phyloP scores from a whole-genome alignment of 202 grass and related monocot genomes.

The Bolboschoenoplectus hybrid region DNA sequence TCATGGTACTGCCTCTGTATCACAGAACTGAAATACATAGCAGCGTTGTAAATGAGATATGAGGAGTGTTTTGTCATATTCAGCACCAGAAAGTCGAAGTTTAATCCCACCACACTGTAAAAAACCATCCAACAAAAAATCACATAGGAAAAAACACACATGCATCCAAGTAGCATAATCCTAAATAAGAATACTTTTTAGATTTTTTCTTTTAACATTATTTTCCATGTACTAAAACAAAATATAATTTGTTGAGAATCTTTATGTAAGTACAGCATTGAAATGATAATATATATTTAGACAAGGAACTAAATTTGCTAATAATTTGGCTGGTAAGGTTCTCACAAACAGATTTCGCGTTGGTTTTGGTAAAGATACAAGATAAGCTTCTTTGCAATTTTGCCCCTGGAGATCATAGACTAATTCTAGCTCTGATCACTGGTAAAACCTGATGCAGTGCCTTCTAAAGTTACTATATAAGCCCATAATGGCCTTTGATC shows the following conservation, averaged over 20 bases:
- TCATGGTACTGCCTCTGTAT: slow-evolving; percentile 92
- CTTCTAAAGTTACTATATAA: slow-evolving; percentile 17
- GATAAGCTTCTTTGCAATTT: neutral
- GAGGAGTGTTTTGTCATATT: slow-evolving; percentile 98
- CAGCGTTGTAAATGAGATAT: slow-evolving; percentile 87
- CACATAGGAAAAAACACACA: neutral
- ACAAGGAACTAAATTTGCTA: slow-evolving; percentile 1
- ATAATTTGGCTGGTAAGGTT: neutral
- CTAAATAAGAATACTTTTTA: neutral
- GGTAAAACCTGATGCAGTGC: neutral
- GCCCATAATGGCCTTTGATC: neutral
- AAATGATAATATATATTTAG: neutral
- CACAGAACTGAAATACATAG: slow-evolving; percentile 73
- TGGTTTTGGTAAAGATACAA: neutral
- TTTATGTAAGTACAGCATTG: neutral
- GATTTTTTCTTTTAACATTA: neutral
- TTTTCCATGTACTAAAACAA: neutral
- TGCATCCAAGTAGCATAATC: neutral
- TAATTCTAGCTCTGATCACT: neutral
- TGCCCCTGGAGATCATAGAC: neutral
- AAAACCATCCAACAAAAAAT: slow-evolving; percentile 21
- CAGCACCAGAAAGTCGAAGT: slow-evolving; percentile 90
- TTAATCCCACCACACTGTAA: slow-evolving; percentile 90
- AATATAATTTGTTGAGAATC: slow-evolving; percentile 5
- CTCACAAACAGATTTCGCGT: neutral